Percentiles rank a stretch among this genome's conserved stretches.
phyloP scores from a whole-genome alignment of 306 rosid genomes.

The Quercus berberidifolia region DNA sequence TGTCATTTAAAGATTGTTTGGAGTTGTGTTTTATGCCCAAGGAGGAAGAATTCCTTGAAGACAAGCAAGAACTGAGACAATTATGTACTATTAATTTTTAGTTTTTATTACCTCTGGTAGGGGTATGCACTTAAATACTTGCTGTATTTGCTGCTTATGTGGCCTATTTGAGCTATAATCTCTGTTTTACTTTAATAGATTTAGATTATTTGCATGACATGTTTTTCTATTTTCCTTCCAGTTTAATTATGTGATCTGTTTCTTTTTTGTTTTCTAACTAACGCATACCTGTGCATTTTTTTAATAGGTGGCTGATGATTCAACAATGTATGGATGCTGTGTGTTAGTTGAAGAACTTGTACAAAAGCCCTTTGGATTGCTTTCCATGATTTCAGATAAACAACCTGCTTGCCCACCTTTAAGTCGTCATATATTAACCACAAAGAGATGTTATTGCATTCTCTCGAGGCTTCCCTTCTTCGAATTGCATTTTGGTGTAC shows the following conservation, averaged over 20 bases:
- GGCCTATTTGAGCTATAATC: background rate
- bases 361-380: constrained; percentile 82
- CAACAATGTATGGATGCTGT: constrained; percentile 96
- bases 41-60: background rate
- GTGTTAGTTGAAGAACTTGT: constrained; percentile 92
- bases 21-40: background rate
- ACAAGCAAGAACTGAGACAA: background rate
- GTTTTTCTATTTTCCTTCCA: background rate
- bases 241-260: background rate
- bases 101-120: background rate
- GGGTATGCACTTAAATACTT: background rate
- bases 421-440: constrained; percentile 80
- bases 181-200: background rate
- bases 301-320: constrained; percentile 86
- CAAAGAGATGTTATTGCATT: constrained; percentile 94
- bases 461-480: constrained; percentile 90
- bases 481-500: constrained; percentile 89
- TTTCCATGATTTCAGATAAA: constrained; percentile 68
- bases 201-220: background rate
- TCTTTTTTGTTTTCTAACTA: background rate
- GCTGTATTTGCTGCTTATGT: background rate
- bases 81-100: background rate
- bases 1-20: background rate
- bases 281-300: constrained; percentile 2
- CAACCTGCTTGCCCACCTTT: constrained; percentile 47